phyloP scores from a whole-genome alignment of 345 rosid species.

The Nasturtium officinale region DNA sequence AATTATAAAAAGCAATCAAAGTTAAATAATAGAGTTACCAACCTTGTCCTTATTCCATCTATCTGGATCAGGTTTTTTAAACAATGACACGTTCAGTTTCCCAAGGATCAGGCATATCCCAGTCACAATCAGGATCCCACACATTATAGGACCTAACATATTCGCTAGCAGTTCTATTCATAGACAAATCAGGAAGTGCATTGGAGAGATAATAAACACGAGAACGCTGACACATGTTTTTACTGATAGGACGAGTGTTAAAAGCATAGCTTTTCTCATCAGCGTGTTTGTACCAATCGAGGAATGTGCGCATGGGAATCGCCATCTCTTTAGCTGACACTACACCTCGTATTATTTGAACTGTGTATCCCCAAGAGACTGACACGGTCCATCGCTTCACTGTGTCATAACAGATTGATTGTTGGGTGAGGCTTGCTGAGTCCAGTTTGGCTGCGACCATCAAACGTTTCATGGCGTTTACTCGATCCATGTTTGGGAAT shows the following conservation, averaged over 20 bases:
- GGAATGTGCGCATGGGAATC: slow-evolving; percentile 59
- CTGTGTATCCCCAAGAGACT: slow-evolving; percentile 80
- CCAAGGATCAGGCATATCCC: slow-evolving; percentile 51
- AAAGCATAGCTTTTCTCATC: slow-evolving; percentile 49
- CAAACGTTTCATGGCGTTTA: slow-evolving; percentile 53
- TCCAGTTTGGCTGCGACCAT: slow-evolving; percentile 52
- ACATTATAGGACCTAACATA: slow-evolving; percentile 41
- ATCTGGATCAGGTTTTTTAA: slow-evolving; percentile 49
- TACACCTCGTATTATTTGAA: slow-evolving; percentile 60
- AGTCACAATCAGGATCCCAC: slow-evolving; percentile 46
- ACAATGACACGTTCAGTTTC: slow-evolving; percentile 44
- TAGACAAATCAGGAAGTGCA: slow-evolving; percentile 34
- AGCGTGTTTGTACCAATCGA: slow-evolving; percentile 55
- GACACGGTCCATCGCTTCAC: slow-evolving; percentile 67
- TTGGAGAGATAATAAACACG: slow-evolving; percentile 51
- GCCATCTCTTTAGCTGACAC: slow-evolving; percentile 55
- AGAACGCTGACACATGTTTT: slow-evolving; percentile 55
- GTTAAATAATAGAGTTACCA: not conserved
- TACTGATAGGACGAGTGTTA: slow-evolving; percentile 55
- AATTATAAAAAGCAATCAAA: not conserved
- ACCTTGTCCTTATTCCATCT: slow-evolving; percentile 55
- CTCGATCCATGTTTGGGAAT: slow-evolving; percentile 57
- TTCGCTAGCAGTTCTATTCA: slow-evolving; percentile 48
- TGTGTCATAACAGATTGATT: slow-evolving; percentile 68
- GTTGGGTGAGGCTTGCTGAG: slow-evolving; percentile 68